phyloP scores from a whole-genome alignment of 2,329 filamentous ascomycete genomes.

The Epichloe sylvatica region DNA sequence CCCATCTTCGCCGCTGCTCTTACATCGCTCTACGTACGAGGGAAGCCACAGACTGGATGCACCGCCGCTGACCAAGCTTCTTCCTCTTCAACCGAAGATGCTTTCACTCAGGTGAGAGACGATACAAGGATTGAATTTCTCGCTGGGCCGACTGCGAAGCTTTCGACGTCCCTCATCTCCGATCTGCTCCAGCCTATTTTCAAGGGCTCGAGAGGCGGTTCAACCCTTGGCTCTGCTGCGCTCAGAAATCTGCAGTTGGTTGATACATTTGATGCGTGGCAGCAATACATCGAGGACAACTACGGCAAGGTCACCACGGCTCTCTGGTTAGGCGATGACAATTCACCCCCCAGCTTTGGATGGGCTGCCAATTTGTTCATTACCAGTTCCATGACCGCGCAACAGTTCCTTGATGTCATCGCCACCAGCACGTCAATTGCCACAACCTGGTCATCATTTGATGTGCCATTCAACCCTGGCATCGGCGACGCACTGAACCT shows the following conservation, averaged over 20 bases:
- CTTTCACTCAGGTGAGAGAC: conserved; percentile 23
- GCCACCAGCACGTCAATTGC: conserved; percentile 54
- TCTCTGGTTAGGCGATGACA: conserved; percentile 56
- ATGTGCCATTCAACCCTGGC: conserved; percentile 53
- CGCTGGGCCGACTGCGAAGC: conserved; percentile 22
- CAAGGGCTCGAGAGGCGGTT: conserved; percentile 11
- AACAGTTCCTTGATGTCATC: conserved; percentile 53
- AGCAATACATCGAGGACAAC: conserved; percentile 44
- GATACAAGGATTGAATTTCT: conserved; percentile 14
- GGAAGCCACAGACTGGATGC: conserved; percentile 39
- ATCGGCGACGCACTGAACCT: conserved; percentile 65
- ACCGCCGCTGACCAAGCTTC: conserved; percentile 34
- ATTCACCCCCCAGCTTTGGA: conserved; percentile 47
- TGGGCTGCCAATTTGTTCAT: conserved; percentile 53
- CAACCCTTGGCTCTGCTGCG: conserved; percentile 8
- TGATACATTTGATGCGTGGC: conserved; percentile 54
- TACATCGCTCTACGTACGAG: conserved; percentile 59
- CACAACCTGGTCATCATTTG: conserved; percentile 62
- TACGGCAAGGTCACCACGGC: conserved; percentile 60
- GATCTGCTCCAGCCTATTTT: conserved; percentile 29
- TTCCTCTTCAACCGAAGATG: conserved; percentile 23
- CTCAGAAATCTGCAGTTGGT: conserved; percentile 35
- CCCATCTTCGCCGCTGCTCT: conserved; percentile 69
- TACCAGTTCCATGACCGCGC: conserved; percentile 44
- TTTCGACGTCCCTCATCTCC: conserved; percentile 19